Evolutionary conservation across 1,139 yeast species (phyloP).

Genomic region (Saccharomyces hybrid): DNA sequence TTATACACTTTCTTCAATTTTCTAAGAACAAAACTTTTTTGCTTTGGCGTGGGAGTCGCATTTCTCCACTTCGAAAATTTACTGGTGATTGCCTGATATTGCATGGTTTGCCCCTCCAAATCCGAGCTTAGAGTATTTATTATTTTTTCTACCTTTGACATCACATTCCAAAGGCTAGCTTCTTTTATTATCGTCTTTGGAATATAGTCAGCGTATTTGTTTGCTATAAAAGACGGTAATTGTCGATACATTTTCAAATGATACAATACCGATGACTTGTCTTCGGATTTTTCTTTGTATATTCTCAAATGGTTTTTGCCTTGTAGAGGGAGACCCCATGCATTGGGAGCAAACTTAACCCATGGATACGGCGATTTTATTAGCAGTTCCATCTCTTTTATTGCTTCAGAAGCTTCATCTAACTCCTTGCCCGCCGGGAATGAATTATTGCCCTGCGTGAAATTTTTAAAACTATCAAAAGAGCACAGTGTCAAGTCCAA

Average conservation of each 20-base stretch:
- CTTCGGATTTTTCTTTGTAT: slow-evolving; percentile 14
- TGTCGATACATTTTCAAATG: slow-evolving; percentile 22
- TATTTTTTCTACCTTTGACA: slow-evolving; percentile 20
- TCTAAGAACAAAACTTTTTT: slow-evolving; percentile 18
- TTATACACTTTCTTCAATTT: slow-evolving; percentile 13
- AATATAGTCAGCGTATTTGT: slow-evolving; percentile 6
- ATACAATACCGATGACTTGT: slow-evolving; percentile 6
- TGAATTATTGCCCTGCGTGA: slow-evolving; percentile 8
- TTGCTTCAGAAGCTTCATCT: slow-evolving; percentile 3
- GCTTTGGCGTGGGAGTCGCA: slow-evolving; percentile 26
- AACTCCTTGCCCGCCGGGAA: slow-evolving; percentile 3
- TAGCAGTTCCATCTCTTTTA: slow-evolving; percentile 14
- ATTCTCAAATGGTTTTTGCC: slow-evolving; percentile 22
- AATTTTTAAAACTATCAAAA: slow-evolving; percentile 28
- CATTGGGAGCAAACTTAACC: slow-evolving; percentile 22
- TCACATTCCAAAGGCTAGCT: slow-evolving; percentile 13
- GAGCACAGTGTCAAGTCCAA: slow-evolving; percentile 30
- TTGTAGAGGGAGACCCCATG: slow-evolving; percentile 26
- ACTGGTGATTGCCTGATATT: slow-evolving; percentile 8
- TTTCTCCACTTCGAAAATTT: slow-evolving; percentile 32
- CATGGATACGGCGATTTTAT: slow-evolving; percentile 27
- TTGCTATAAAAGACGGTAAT: slow-evolving; percentile 11
- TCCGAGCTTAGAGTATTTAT: slow-evolving; percentile 7
- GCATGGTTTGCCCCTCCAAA: slow-evolving; percentile 5
- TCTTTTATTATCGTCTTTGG: slow-evolving; percentile 20